Evolutionary conservation across 306 rosid species (phyloP), one percentile per base, ranked within the genome.

Genomic region (Rosa rugosa): DNA sequence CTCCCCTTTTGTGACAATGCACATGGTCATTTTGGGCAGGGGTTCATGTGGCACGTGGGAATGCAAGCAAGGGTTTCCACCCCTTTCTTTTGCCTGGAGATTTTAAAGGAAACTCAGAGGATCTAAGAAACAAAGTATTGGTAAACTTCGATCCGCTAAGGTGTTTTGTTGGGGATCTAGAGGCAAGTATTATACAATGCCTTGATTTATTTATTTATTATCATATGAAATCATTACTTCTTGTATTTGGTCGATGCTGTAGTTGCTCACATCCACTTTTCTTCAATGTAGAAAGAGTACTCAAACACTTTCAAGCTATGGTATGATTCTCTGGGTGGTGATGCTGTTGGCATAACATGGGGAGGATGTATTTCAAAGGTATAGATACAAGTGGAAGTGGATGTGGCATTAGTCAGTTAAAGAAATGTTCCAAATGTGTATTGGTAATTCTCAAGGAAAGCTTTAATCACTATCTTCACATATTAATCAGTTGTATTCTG

Each of bases 251-350:
- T 4, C 16, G n/a, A 7, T 27, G 46, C 45, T 22, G 18, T 41
- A 11, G 11, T 34, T 47, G 13, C 68, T 82, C 50, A 75, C 76
- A n/a, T 72, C 44, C 60, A 69, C 10, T 23, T 73, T 23, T 81
- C 53, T 38, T 80, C 54, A 74, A 59, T 79, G 82, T 75, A 94
- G 98, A 83, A 86, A 75, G 95, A 86, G 80, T 88, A 87, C 85
- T 79, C 92, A 20, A 46, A 86, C 82, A 75, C 83, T 42, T 88
- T 93, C 88, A 87, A 86, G 86, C 41, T 93, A 66, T 95, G 99
- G 99, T 90, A 91, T 71, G 99, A 95, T 90, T 88, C 89, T 83
- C 82, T 95, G 74, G 99, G 98, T 76, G 99, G 99, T 17, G 99
- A 95, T 73, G 94, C 89, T 36, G 83, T 95, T 73, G 99, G 99